Base-by-base conservation (phyloP, 768 basidiomycete genomes). In the Harrya chromipes region DNA sequence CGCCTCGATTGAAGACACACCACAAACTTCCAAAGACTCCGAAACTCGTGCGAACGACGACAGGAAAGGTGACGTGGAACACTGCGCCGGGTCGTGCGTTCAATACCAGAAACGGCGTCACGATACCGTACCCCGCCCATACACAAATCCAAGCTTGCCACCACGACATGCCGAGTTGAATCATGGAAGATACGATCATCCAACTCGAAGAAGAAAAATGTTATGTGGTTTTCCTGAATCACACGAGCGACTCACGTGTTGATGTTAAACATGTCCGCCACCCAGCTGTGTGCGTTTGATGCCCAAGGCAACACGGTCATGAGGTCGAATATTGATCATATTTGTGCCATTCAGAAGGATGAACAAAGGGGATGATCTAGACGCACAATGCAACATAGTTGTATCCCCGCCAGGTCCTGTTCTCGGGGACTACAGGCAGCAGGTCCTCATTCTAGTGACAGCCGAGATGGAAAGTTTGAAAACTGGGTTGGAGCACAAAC, bases 81-180 rank as follows among this genome's bases (percentile, higher is more conserved):
- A 86, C 72, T 2, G 87, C 88, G 41, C 88, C 87, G 5, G 85
- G 85, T 23, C 85, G 78, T 21, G 86, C 89, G 61, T 90, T 92
- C 55, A 87, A 64, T 21, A 83, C 83, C 51, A 92, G 76, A 69
- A 94, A 85, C 0, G 82, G 82, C 2, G 85, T 82, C 19, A 80
- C 79, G 48, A 82, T 52, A 1, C 62, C 79, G 64, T 74, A 86
- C 40, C 74, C 82, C 31, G 85, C 55, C 84, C 83, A 87, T 12
- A 85, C 84, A 51, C 84, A 89, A 45, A 91, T 75, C 85, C 89
- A 87, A 14, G 89, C 83, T 64, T 90, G 85, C 87, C 86, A 90
- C 87, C 86, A 90, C 0, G 83, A 83, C 26, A 90, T 75, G 4
- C 84, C 84, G 24, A 82, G 67, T 53, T 84, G 79, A 27, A 84